Conservation (phyloP, 352 stramenopile genomes). For the Phytophthora sansomeana region DNA sequence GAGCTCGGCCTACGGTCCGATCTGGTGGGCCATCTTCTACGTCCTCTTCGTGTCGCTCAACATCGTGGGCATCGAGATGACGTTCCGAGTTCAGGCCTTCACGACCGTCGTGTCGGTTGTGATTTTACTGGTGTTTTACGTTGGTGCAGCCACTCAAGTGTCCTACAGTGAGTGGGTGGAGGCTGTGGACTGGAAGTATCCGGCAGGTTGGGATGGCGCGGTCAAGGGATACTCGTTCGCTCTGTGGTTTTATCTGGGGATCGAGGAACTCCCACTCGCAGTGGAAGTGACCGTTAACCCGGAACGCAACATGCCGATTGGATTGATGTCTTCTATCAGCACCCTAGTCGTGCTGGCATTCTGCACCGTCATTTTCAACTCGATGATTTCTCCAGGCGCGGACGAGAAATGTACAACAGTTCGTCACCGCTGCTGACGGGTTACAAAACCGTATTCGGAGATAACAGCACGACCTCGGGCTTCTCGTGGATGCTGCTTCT, state of each 20-base stretch:
- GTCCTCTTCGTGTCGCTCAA: no score
- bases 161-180: conserved; percentile 66
- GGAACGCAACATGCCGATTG: conserved; percentile 65
- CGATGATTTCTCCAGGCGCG: conserved; percentile 62
- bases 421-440: conserved; percentile 61
- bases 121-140: conserved; percentile 72
- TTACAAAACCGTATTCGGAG: conserved; percentile 76
- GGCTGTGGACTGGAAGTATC: conserved; percentile 56
- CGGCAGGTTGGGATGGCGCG: conserved; percentile 52
- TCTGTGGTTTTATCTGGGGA: no score
- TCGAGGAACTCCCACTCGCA: conserved; percentile 70
- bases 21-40: no score
- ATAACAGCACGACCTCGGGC: conserved; percentile 68
- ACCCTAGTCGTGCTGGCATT: conserved; percentile 66
- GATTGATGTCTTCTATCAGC: conserved; percentile 62
- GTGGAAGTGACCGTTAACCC: conserved; percentile 76
- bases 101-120: conserved; percentile 64
- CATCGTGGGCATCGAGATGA: conserved; percentile 65
- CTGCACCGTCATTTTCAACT: conserved; percentile 73
- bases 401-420: conserved; percentile 49
- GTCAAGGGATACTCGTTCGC: conserved; percentile 69
- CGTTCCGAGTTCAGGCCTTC: conserved; percentile 71
- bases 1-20: no score
- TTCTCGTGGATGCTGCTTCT: conserved; percentile 79
- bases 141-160: conserved; percentile 62